phyloP scores from a whole-genome alignment of 495 filamentous ascomycete species.

The Aspergillus steynii region DNA sequence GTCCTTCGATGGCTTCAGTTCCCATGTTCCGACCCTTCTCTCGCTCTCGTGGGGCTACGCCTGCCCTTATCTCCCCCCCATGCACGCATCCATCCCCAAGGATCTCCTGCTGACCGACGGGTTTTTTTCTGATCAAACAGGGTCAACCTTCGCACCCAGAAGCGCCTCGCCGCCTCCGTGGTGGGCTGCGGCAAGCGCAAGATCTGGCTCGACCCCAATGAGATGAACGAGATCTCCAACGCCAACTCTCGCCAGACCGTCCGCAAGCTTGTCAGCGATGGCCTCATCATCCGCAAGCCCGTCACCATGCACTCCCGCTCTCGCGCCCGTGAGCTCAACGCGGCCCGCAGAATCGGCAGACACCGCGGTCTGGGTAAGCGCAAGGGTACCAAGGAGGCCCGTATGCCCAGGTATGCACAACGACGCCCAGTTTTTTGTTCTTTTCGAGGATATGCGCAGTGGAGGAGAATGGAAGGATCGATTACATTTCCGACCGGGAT shows the following conservation, averaged over 20 bases:
- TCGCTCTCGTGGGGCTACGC: slow-evolving; percentile 4
- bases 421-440: background rate
- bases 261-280: slow-evolving; percentile 99
- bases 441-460: background rate
- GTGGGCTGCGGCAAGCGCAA: slow-evolving; percentile 98
- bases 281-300: slow-evolving; percentile 99
- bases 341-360: slow-evolving; percentile 86
- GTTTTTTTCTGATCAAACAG: slow-evolving; percentile 50
- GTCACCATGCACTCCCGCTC: slow-evolving; percentile 99
- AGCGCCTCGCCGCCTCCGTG: slow-evolving; percentile 98
- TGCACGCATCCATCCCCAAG: slow-evolving; percentile 17
- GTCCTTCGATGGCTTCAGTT: slow-evolving; percentile 19
- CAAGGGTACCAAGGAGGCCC: slow-evolving; percentile 99
- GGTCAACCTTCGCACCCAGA: slow-evolving; percentile 99
- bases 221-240: slow-evolving; percentile 99
- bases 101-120: slow-evolving; percentile 38
- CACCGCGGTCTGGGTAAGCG: slow-evolving; percentile 99
- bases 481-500: background rate
- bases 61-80: slow-evolving; percentile 11
- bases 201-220: slow-evolving; percentile 99
- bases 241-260: slow-evolving; percentile 99
- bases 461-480: background rate
- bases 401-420: slow-evolving; percentile 89
- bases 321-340: slow-evolving; percentile 87
- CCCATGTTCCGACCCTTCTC: slow-evolving; percentile 11